phyloP scores from a whole-genome alignment of 1,284 basidiomycete genomes.

The Papiliotrema fonsecae region DNA sequence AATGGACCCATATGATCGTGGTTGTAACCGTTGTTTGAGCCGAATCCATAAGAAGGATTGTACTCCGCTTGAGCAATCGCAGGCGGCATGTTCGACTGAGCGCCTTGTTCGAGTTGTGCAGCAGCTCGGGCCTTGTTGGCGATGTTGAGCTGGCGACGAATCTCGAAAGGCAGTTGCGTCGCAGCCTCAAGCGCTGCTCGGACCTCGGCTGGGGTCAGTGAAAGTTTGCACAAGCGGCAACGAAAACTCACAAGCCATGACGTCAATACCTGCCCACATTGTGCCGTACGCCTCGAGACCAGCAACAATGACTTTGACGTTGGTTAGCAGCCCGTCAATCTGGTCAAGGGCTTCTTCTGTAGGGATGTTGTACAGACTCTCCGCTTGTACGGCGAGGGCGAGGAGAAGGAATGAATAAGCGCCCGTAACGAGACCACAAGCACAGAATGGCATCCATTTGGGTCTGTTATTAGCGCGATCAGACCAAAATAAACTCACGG shows the following conservation, averaged over 20 bases:
- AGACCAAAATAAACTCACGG: conserved; percentile 27
- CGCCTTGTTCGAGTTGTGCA: too few species aligned
- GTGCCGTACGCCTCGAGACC: conserved; percentile 47
- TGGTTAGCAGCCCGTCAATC: conserved; percentile 44
- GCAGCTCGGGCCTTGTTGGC: background rate
- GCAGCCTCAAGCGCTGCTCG: conserved; percentile 38
- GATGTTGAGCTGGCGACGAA: conserved; percentile 17
- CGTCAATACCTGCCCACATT: conserved; percentile 49
- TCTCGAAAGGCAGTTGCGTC: conserved; percentile 24
- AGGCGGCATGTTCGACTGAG: too few species aligned
- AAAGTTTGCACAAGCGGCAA: background rate
- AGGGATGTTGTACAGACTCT: conserved; percentile 29
- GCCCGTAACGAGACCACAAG: conserved; percentile 46
- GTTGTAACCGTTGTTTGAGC: too few species aligned
- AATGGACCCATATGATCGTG: too few species aligned
- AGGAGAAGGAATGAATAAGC: conserved; percentile 47
- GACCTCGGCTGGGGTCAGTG: conserved; percentile 26
- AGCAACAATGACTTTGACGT: conserved; percentile 47
- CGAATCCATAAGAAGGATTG: too few species aligned
- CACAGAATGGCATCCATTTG: conserved; percentile 48
- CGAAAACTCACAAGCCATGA: conserved; percentile 43
- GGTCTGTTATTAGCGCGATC: conserved; percentile 20
- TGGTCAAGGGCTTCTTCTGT: conserved; percentile 31
- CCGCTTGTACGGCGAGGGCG: conserved; percentile 46
- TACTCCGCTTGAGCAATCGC: too few species aligned